phyloP scores from a whole-genome alignment of 805 yeast genomes.

The Brettanomyces sp. region DNA sequence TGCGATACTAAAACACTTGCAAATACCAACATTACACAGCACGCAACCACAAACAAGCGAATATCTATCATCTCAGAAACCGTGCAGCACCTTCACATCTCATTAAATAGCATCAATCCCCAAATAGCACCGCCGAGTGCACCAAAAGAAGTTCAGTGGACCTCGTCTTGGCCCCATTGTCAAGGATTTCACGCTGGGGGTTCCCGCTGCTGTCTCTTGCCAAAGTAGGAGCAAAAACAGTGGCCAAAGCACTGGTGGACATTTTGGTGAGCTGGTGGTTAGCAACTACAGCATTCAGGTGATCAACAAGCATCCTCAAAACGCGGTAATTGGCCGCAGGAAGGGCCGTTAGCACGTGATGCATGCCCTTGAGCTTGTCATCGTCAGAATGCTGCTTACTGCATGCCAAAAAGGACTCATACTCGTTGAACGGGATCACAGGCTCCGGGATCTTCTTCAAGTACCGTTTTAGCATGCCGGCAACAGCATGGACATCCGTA shows the following conservation, averaged over 20 bases:
- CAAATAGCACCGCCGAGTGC: not conserved
- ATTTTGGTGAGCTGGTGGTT: conserved; percentile 58
- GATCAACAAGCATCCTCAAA: conserved; percentile 48
- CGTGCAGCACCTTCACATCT: no score
- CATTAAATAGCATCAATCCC: not conserved
- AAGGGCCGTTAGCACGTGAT: conserved; percentile 36
- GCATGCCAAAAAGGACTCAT: conserved; percentile 56
- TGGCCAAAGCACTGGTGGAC: conserved; percentile 75
- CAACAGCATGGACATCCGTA: conserved; percentile 72
- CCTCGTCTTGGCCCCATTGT: conserved; percentile 73
- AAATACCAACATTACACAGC: no score
- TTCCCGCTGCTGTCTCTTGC: conserved; percentile 53
- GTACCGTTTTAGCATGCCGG: conserved; percentile 81
- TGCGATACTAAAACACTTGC: no score
- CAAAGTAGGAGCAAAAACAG: conserved; percentile 91
- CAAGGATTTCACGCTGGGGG: conserved; percentile 75
- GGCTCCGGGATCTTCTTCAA: conserved; percentile 80
- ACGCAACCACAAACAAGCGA: no score
- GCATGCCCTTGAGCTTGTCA: conserved; percentile 34
- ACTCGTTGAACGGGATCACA: conserved; percentile 59
- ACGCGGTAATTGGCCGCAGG: conserved; percentile 63
- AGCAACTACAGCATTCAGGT: conserved; percentile 51
- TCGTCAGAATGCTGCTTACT: conserved; percentile 24
- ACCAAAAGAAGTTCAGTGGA: conserved; percentile 62
- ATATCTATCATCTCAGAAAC: no score